These are phyloP conservation scores for Rhodotorula paludigena DNA, from an alignment of 768 basidiomycete genomes.

Conservation along the genomic window DNA sequence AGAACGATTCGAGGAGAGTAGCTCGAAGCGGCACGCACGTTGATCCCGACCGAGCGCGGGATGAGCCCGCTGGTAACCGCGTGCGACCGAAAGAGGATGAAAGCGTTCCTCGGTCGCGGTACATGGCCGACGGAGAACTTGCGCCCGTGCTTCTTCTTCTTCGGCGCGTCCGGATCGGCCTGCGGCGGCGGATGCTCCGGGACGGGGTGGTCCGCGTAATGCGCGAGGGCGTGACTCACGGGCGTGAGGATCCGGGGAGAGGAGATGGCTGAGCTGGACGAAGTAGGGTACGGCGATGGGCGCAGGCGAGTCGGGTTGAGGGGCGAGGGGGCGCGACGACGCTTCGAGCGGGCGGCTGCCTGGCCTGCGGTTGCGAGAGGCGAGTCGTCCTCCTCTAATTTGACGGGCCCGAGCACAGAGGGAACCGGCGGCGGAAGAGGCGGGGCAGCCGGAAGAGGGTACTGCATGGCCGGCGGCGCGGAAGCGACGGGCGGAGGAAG, in stretches of 20 bases:
- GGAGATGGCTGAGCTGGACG: neutral
- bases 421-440: neutral
- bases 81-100: conserved; percentile 73
- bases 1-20: neutral
- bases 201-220: neutral
- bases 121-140: conserved; percentile 53
- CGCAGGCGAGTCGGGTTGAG: neutral
- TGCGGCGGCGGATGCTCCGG: neutral
- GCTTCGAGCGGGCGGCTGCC: neutral
- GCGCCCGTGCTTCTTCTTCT: conserved; percentile 53
- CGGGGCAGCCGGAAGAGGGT: neutral
- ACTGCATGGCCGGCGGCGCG: neutral
- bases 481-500: neutral
- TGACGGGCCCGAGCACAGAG: neutral
- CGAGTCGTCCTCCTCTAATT: neutral
- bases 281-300: conserved; percentile 1
- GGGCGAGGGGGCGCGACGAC: neutral
- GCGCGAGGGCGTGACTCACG: neutral
- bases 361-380: too few species aligned
- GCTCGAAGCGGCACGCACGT: neutral
- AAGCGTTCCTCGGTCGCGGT: conserved; percentile 69
- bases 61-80: conserved; percentile 62
- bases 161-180: too few species aligned
- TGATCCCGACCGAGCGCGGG: conserved; percentile 54
- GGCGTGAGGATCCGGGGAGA: neutral